Evolutionary conservation across 345 rosid species (phyloP).

Genomic region (Rhizophora mangle): DNA sequence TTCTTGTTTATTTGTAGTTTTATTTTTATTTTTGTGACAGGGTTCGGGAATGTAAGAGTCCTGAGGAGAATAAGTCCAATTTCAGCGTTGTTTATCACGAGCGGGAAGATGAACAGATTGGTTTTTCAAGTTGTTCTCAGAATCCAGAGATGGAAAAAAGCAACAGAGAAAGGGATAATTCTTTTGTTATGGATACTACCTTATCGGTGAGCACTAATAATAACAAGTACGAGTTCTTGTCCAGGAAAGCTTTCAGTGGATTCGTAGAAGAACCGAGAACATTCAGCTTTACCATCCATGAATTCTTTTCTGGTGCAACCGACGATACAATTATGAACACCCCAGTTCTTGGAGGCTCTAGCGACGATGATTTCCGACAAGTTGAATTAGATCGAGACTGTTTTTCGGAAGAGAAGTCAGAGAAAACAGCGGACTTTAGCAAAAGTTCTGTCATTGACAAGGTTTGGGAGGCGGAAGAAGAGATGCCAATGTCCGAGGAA

Average conservation of each 20-base stretch:
- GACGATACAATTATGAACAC: slow-evolving; percentile 1
- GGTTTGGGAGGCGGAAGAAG: slow-evolving; percentile 8
- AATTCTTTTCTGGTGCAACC: slow-evolving; percentile 13
- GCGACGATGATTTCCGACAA: not conserved
- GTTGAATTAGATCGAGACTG: not conserved
- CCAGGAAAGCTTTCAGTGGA: slow-evolving; percentile 36
- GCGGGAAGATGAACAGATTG: not conserved
- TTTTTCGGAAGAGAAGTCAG: not conserved
- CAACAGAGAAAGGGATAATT: slow-evolving; percentile 18
- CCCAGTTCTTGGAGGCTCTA: slow-evolving; percentile 5
- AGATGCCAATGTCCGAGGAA: not conserved
- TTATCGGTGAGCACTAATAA: slow-evolving; percentile 21
- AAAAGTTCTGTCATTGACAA: slow-evolving; percentile 14
- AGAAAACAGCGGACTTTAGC: slow-evolving; percentile 19
- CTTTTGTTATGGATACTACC: slow-evolving; percentile 20
- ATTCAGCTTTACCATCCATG: slow-evolving; percentile 40
- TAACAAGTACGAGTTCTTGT: slow-evolving; percentile 41
- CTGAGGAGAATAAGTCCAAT: slow-evolving; percentile 16
- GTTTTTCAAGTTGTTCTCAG: slow-evolving; percentile 14
- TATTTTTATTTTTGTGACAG: slow-evolving; percentile 16
- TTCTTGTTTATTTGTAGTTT: not conserved
- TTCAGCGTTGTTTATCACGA: slow-evolving; percentile 13
- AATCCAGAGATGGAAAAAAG: slow-evolving; percentile 13
- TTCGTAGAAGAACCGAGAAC: slow-evolving; percentile 52
- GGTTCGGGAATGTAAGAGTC: slow-evolving; percentile 13